Evolutionary conservation across 2,329 filamentous ascomycete species (phyloP), one percentile per base, ranked within the genome.

Genomic region (Rosellinia necatrix): DNA sequence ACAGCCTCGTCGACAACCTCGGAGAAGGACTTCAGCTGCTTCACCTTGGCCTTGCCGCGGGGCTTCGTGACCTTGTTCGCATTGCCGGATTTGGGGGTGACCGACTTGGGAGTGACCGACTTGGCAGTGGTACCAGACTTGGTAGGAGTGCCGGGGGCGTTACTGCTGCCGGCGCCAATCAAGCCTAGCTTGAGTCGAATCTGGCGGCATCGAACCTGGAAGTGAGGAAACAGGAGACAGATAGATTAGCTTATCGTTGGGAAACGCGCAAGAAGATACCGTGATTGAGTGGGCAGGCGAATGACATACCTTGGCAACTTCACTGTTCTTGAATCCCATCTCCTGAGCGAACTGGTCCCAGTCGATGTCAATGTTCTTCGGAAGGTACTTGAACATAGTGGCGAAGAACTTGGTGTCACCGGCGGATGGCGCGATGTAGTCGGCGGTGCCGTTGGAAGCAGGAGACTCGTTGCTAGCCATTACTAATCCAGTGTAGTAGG

Each of bases 331-430:
- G 13, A 65, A 43, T 1, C 48, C 52, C 51, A 65, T 51, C 6
- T 65, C 61, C 1, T 43, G n/a, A 13, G 63, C 44, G 19, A 67
- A 56, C 1, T 22, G 12, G 0, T 61, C 47, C 66, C 66, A 68
- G 42, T 66, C 35, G 8, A 66, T 32, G 0, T 65, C 52, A 0
- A 62, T 2, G 13, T 10, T n/a, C 21, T 38, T 47, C 6, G 65
- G 64, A 6, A 68, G 55, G n/a, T 61, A 54, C 51, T 63, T 66
- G 52, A 63, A 49, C 8, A 67, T 25, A 2, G 37, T 19, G 0
- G 51, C 6, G 29, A 61, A 58, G 42, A 66, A 64, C 53, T 64
- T 66, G 30, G 37, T n/a, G 2, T 66, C 64, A n/a, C 19, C 40
- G 4, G 40, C 17, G 8, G 47, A 55, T 25, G 57, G 6, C n/a